Conservation (phyloP, 495 filamentous ascomycete species). For the Ascobolus immersus region DNA sequence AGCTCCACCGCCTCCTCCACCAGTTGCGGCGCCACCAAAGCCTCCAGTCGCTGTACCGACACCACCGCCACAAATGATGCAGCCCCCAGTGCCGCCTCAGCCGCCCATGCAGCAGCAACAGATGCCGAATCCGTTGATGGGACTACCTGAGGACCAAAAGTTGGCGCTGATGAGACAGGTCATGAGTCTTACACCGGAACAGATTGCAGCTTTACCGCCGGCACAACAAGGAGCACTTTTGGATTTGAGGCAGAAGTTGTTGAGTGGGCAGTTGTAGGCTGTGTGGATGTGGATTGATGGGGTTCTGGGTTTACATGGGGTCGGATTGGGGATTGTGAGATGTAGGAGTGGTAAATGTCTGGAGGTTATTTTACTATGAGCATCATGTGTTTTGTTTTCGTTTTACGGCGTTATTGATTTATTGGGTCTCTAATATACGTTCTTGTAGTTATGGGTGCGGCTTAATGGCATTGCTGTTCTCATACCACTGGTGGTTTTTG, state of each 20-base stretch:
- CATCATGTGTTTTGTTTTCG: too few relatives aligned
- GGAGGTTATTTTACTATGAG: too few relatives aligned
- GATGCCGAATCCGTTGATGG: background rate
- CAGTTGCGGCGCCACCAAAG: background rate
- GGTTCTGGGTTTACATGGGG: too few relatives aligned
- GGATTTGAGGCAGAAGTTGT: conserved; percentile 13
- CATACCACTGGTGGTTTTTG: too few relatives aligned
- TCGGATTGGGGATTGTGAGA: too few relatives aligned
- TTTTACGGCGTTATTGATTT: too few relatives aligned
- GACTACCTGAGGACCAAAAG: conserved; percentile 6
- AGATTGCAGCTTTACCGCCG: conserved; percentile 13
- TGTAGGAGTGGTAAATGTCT: too few relatives aligned
- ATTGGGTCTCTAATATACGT: too few relatives aligned
- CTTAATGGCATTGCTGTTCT: too few relatives aligned
- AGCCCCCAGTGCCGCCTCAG: background rate
- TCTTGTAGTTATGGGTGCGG: too few relatives aligned
- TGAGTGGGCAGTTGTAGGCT: conserved; percentile 8
- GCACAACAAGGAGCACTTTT: conserved; percentile 16
- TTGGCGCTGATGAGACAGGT: conserved; percentile 14
- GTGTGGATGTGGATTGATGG: too few relatives aligned
- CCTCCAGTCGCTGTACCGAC: background rate
- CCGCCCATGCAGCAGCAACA: too few relatives aligned
- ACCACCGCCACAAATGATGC: background rate
- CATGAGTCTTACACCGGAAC: conserved; percentile 14
- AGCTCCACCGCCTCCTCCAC: conserved; percentile 5